Percentiles rank a stretch among this genome's conserved stretches.
Evolutionary conservation across 1,284 basidiomycete genomes (phyloP).

Genomic region (Exobasidium rhododendri): DNA sequence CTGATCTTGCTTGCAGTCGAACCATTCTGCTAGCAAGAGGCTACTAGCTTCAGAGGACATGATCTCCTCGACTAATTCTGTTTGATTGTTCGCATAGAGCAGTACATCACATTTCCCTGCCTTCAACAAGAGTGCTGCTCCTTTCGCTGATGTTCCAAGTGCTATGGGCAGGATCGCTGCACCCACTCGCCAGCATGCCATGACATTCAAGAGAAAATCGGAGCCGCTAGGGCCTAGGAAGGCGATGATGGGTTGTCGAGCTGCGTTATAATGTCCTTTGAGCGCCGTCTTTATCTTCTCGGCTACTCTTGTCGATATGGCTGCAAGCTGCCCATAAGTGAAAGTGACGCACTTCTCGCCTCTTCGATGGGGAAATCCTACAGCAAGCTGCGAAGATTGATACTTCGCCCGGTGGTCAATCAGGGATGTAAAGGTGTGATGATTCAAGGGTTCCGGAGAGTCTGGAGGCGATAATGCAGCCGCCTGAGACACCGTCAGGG

Average conservation of each 20-base stretch:
- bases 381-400: conserved; percentile 49
- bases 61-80: conserved; percentile 50
- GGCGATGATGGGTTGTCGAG: conserved; percentile 40
- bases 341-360: background rate
- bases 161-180: conserved; percentile 56
- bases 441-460: conserved; percentile 47
- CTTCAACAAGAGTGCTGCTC: conserved; percentile 62
- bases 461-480: conserved; percentile 22
- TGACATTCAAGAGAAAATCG: conserved; percentile 55
- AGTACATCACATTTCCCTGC: conserved; percentile 60
- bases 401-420: conserved; percentile 52
- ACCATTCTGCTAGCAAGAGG: background rate
- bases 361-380: conserved; percentile 55
- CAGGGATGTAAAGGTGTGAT: conserved; percentile 52
- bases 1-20: background rate
- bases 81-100: conserved; percentile 57
- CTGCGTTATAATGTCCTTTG: background rate
- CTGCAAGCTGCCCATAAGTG: conserved; percentile 19
- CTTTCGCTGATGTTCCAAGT: conserved; percentile 62
- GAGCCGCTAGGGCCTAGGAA: conserved; percentile 56
- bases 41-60: conserved; percentile 6
- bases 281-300: conserved; percentile 15
- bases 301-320: conserved; percentile 12
- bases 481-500: conserved; percentile 16
- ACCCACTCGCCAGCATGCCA: conserved; percentile 55